Percentiles rank a stretch among this genome's conserved stretches.
phyloP scores from a whole-genome alignment of 2,329 filamentous ascomycete genomes.

The Nothophoma quercina region DNA sequence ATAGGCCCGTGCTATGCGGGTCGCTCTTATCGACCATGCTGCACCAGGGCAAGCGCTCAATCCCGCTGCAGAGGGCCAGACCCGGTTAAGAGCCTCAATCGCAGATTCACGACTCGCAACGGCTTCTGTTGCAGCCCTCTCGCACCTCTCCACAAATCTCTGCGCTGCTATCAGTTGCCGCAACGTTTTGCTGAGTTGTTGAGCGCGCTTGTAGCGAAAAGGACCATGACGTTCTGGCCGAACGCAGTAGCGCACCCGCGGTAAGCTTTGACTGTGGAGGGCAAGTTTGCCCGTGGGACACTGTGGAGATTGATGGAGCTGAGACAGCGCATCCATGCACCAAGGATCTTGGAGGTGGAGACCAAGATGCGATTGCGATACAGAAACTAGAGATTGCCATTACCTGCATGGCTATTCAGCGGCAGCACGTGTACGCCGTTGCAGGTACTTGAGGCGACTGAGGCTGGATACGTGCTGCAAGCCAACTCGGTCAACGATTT shows the following conservation, averaged over 20 bases:
- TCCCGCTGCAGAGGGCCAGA: constrained; percentile 11
- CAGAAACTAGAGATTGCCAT: neutral
- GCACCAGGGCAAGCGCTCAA: constrained; percentile 11
- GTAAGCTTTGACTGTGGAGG: constrained; percentile 14
- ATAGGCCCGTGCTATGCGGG: constrained; percentile 37
- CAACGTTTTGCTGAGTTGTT: constrained; percentile 30
- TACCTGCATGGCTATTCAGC: neutral
- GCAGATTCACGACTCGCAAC: constrained; percentile 14
- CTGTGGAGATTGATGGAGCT: constrained; percentile 20
- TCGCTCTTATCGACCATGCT: constrained; percentile 33
- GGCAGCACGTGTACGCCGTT: neutral
- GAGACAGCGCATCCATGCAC: constrained; percentile 19
- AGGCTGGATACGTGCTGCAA: neutral
- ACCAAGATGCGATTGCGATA: neutral
- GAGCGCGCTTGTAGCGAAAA: constrained; percentile 35
- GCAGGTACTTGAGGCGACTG: neutral
- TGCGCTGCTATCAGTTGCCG: constrained; percentile 8
- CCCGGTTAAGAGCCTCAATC: constrained; percentile 17
- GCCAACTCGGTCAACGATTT: neutral
- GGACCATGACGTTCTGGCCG: constrained; percentile 22
- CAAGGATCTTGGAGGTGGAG: constrained; percentile 4
- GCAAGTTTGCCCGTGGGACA: constrained; percentile 9
- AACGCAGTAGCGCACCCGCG: constrained; percentile 25
- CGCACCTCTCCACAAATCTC: constrained; percentile 12
- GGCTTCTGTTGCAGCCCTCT: constrained; percentile 12